Evolutionary conservation across 225 moss, liverwort and hornwort genomes (phyloP).

Genomic region (Physcomitrium patens): DNA sequence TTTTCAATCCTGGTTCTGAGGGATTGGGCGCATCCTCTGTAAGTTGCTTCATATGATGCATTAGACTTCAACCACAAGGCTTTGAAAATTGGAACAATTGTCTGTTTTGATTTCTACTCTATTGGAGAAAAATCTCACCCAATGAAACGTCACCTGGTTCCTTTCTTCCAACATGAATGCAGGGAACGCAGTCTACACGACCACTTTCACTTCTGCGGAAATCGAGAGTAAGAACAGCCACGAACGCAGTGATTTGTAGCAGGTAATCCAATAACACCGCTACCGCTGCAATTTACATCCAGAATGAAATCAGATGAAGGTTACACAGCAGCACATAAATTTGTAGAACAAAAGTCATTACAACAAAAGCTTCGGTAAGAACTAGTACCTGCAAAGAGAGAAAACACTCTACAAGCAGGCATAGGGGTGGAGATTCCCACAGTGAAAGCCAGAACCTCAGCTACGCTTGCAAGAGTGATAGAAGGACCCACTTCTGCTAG

Average conservation of each 20-base stretch:
- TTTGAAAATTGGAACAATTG: neutral
- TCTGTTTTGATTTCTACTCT: conserved; percentile 30
- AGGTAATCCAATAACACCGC: conserved; percentile 82
- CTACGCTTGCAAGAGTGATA: conserved; percentile 85
- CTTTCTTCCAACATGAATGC: conserved; percentile 46
- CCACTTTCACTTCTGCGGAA: conserved; percentile 66
- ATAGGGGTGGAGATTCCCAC: conserved; percentile 76
- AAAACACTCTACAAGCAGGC: conserved; percentile 85
- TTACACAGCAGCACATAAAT: neutral
- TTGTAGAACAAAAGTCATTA: conserved; percentile 1
- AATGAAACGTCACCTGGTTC: conserved; percentile 6
- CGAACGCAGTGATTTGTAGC: conserved; percentile 82
- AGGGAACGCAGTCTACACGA: conserved; percentile 85
- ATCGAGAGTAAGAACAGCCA: conserved; percentile 87
- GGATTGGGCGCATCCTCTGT: too few relatives aligned
- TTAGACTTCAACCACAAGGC: too few relatives aligned
- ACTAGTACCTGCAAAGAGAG: conserved; percentile 76
- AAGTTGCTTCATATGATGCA: too few relatives aligned
- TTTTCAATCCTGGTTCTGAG: too few relatives aligned
- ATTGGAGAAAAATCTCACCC: conserved; percentile 38
- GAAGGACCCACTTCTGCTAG: conserved; percentile 95
- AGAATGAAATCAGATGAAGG: neutral
- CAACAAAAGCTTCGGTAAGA: neutral
- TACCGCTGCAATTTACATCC: conserved; percentile 52
- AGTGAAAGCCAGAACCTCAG: conserved; percentile 81